phyloP scores from a whole-genome alignment of 805 yeast genomes.

The Isabelozyma pseudorhagii region DNA sequence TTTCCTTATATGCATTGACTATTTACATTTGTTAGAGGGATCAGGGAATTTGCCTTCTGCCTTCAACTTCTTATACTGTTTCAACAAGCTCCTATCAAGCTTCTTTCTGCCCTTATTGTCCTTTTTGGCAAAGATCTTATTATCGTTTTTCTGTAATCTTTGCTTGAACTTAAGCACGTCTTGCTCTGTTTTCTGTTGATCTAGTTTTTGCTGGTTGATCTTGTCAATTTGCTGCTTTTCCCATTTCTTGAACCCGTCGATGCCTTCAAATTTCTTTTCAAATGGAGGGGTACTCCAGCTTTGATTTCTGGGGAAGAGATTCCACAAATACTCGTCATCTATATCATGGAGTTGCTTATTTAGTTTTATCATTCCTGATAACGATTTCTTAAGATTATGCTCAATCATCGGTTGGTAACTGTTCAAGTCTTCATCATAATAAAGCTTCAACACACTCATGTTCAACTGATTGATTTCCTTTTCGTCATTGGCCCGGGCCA shows the following conservation, averaged over 20 bases:
- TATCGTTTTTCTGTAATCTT: constrained; percentile 7
- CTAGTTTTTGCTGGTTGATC: constrained; percentile 14
- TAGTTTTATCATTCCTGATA: constrained; percentile 37
- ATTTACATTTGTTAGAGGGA: constrained; percentile 2
- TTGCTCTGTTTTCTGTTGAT: constrained; percentile 16
- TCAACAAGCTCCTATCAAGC: constrained; percentile 32
- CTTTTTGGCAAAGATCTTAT: constrained; percentile 4
- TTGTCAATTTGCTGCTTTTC: constrained; percentile 24
- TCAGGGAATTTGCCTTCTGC: constrained; percentile 21
- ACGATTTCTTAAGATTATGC: constrained; percentile 35
- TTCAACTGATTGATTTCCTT: constrained; percentile 19
- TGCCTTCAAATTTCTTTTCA: constrained; percentile 15
- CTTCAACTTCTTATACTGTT: constrained; percentile 28
- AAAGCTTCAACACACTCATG: constrained; percentile 19
- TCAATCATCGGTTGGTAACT: constrained; percentile 26
- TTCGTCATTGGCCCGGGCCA: constrained; percentile 15
- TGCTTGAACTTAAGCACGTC: constrained; percentile 18
- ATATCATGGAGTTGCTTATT: constrained; percentile 32
- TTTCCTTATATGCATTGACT: neutral
- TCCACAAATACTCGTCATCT: constrained; percentile 40
- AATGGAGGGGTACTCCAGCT: constrained; percentile 35
- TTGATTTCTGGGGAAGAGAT: constrained; percentile 31
- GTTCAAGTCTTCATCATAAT: constrained; percentile 25
- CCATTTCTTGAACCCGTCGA: constrained; percentile 34
- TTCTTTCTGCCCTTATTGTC: constrained; percentile 26